Evolutionary conservation across 352 stramenopile species (phyloP), one percentile per base, ranked within the genome.

Genomic region (Phytophthora gonapodyides): DNA sequence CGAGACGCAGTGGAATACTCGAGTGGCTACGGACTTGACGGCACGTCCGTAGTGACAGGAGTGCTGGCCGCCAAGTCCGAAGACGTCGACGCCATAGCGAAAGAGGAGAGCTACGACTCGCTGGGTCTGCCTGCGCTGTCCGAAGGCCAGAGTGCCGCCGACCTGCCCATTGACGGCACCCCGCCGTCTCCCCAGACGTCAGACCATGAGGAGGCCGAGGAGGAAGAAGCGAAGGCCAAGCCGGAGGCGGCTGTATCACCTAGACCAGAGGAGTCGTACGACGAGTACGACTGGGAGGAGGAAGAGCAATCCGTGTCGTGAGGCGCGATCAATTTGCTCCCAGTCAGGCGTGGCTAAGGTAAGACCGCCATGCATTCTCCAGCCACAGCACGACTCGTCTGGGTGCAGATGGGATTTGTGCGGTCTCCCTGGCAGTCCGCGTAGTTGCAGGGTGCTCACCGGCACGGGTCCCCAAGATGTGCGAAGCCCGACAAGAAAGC

Each of bases 101-200:
- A 71, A 11, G 74, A 80, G 16, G 76, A 87, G 35, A 90, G 81
- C 55, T 90, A 85, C 60, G 77, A 90, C 12, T 90, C 81, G 17
- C 60, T 90, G 38, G 76, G 82, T 21, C 60, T 89, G 5, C 79
- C 82, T 30, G 76, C 57, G 7, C 61, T 89, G 11, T 64, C 45
- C 7, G 66, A 73, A 46, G 57, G 42, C 13, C 46, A 67, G 11
- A 66, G 51, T 48, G 35, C 16, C 34, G 47, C 45, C 30, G 36
- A 59, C 37, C n/a, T 44, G 19, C 31, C 33, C 31, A 31, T 30
- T 21, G 52, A 69, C 12, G 55, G 17, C 19, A 31, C 42, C 10
- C 41, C 42, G 12, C 41, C 34, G 11, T 64, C 64, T 0, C 42
- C 33, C 41, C 43, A 41, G 30, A 34, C 13, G 16, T 50, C 45